Percentiles rank a stretch among this genome's conserved stretches.
Conservation (phyloP, 495 filamentous ascomycete genomes). For the Penicillium paradoxum region DNA sequence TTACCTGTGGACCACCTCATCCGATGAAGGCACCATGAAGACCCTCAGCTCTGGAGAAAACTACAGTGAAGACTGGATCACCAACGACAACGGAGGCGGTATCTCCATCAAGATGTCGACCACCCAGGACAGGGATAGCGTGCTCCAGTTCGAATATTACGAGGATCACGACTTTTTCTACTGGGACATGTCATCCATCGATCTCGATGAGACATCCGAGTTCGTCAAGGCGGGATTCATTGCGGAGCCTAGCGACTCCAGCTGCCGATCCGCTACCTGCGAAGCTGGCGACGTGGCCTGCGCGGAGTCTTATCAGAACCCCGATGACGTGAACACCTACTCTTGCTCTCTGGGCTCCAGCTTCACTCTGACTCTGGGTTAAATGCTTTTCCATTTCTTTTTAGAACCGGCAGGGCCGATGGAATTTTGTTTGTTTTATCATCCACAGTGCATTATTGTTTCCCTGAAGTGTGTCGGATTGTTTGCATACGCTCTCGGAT, state of each 20-base stretch:
- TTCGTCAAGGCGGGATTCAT: constrained; percentile 22
- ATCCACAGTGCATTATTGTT: neutral
- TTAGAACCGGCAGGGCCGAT: constrained; percentile 3
- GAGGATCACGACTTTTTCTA: constrained; percentile 18
- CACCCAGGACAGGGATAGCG: constrained; percentile 24
- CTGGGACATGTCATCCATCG: constrained; percentile 36
- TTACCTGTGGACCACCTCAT: constrained; percentile 42
- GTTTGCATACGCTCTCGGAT: neutral
- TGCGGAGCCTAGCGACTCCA: constrained; percentile 17
- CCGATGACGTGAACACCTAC: constrained; percentile 30
- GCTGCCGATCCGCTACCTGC: constrained; percentile 25
- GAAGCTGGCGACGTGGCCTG: constrained; percentile 25
- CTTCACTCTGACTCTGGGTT: constrained; percentile 30
- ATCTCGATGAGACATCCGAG: constrained; percentile 17
- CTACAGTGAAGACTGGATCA: constrained; percentile 33
- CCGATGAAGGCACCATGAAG: constrained; percentile 33
- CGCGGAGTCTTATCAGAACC: constrained; percentile 29
- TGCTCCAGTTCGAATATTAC: constrained; percentile 40
- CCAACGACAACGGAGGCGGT: constrained; percentile 41
- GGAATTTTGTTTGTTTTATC: constrained; percentile 6
- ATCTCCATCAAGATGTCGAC: constrained; percentile 47
- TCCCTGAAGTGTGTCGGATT: neutral
- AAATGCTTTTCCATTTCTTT: neutral
- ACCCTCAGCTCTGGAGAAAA: constrained; percentile 33
- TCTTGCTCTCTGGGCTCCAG: constrained; percentile 22